These are phyloP conservation scores for Cyclotella kingstonii DNA, from an alignment of 108 stramenopile genomes.

Conservation along the genomic window DNA sequence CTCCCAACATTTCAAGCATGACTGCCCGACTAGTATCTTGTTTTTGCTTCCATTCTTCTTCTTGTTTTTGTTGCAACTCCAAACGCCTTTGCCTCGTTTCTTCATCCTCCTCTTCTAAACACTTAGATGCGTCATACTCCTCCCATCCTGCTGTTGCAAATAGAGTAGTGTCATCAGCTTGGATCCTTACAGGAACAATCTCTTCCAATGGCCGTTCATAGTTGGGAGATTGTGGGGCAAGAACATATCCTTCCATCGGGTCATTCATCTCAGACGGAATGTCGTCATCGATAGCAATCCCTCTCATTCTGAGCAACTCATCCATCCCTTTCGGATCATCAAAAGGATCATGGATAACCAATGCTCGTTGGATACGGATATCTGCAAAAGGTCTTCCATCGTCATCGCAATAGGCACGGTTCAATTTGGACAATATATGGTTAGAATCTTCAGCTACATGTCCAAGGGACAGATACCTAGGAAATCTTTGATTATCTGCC, in stretches of 20 bases:
- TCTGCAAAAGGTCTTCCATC: constrained; percentile 95
- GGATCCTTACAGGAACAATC: constrained; percentile 62
- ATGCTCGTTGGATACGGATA: constrained; percentile 85
- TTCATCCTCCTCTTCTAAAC: constrained; percentile 45
- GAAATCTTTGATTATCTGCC: neutral
- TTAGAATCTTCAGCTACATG: constrained; percentile 89
- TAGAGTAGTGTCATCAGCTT: constrained; percentile 52
- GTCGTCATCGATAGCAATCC: constrained; percentile 32
- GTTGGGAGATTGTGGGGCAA: constrained; percentile 57
- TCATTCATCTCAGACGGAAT: constrained; percentile 6
- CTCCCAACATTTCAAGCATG: constrained; percentile 98
- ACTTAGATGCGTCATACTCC: constrained; percentile 35
- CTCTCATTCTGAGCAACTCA: constrained; percentile 41
- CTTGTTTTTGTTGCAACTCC: constrained; percentile 54
- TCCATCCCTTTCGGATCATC: constrained; percentile 70
- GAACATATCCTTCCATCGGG: constrained; percentile 27
- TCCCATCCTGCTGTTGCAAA: constrained; percentile 48
- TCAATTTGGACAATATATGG: constrained; percentile 78
- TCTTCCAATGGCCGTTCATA: constrained; percentile 86
- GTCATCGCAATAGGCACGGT: constrained; percentile 85
- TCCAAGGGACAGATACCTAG: constrained; percentile 77
- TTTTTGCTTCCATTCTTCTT: constrained; percentile 60
- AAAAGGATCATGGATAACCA: constrained; percentile 95
- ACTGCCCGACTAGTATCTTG: constrained; percentile 78
- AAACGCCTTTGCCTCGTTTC: constrained; percentile 16